Percentiles rank a stretch among this genome's conserved stretches.
phyloP scores from a whole-genome alignment of 805 yeast species.

The Hanseniaspora singularis region DNA sequence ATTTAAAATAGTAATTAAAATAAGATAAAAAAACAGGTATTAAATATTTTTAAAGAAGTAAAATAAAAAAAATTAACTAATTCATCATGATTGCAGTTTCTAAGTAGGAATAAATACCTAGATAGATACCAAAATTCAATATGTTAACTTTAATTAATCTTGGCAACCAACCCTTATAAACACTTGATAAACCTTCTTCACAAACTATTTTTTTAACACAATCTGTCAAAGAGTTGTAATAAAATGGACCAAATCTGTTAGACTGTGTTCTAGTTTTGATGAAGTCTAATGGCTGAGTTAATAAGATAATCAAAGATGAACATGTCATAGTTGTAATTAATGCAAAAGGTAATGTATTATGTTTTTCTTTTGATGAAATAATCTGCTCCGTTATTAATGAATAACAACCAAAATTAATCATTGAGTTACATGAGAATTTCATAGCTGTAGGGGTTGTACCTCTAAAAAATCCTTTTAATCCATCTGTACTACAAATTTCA shows the following conservation, averaged over 20 bases:
- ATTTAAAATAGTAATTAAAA: not conserved
- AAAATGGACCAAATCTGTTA: constrained; percentile 16
- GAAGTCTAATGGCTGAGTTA: constrained; percentile 15
- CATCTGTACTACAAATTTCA: constrained; percentile 15
- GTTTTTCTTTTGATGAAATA: not conserved
- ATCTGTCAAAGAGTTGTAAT: constrained; percentile 50
- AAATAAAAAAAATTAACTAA: constrained; percentile 19
- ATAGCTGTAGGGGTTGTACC: constrained; percentile 12
- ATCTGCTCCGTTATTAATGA: constrained; percentile 9
- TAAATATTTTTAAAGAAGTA: constrained; percentile 14
- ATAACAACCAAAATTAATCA: constrained; percentile 14
- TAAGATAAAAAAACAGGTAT: not conserved
- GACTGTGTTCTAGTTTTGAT: constrained; percentile 15
- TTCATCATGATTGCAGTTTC: constrained; percentile 29
- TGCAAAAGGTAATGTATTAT: constrained; percentile 4
- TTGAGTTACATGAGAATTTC: constrained; percentile 11
- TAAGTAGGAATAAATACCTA: constrained; percentile 48
- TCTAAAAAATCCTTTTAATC: constrained; percentile 15
- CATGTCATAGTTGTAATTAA: constrained; percentile 8
- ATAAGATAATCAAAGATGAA: constrained; percentile 8
- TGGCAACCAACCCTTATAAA: constrained; percentile 54
- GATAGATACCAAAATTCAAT: constrained; percentile 56
- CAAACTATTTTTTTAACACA: constrained; percentile 41
- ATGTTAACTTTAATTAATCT: constrained; percentile 54
- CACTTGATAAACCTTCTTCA: constrained; percentile 34